A percentile compares a stretch with the other conserved stretches of the same genome.
Evolutionary conservation across 179 eudicot genomes (phyloP).

Genomic region (Monotropa hypopitys): DNA sequence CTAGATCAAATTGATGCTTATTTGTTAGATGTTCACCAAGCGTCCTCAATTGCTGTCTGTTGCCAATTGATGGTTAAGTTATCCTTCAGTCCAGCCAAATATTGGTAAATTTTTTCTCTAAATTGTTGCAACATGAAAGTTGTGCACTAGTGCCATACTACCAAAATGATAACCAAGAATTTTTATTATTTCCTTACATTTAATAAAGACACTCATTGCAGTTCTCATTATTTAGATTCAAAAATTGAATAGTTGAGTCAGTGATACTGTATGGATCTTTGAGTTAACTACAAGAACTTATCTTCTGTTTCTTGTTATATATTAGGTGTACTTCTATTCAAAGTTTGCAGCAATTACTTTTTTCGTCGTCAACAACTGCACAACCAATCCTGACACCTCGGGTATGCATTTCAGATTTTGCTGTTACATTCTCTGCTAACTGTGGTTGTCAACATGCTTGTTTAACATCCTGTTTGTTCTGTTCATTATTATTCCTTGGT

Average conservation of each 20-base stretch:
- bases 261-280: background rate
- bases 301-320: constrained; percentile 11
- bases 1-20: background rate
- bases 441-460: background rate
- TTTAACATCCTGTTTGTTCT: background rate
- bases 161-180: background rate
- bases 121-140: background rate
- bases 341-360: constrained; percentile 83
- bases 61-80: background rate
- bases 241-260: background rate
- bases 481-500: no score
- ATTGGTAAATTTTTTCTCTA: background rate
- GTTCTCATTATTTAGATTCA: background rate
- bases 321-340: constrained; percentile 79
- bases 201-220: background rate
- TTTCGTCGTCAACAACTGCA: constrained; percentile 97
- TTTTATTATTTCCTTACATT: no score
- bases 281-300: background rate
- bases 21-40: background rate
- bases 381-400: constrained; percentile 86
- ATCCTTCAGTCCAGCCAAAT: constrained; percentile 1
- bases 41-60: background rate
- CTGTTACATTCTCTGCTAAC: background rate
- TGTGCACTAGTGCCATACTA: background rate
- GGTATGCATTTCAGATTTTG: constrained; percentile 28